Base-by-base conservation (phyloP, 345 rosid species). In the Eucalyptus sp. region DNA sequence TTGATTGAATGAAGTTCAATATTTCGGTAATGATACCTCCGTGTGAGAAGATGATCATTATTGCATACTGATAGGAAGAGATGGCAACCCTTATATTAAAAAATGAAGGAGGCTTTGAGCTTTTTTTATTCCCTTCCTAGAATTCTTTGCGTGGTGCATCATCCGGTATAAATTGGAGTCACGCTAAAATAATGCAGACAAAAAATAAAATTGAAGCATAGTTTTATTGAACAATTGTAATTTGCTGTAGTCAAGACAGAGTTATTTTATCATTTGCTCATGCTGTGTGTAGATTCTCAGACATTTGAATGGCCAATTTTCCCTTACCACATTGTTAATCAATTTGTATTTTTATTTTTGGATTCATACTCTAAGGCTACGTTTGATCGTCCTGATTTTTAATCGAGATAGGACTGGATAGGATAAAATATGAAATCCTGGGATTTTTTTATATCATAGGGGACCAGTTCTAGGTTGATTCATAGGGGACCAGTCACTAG, bases 401-500 rank as follows among this genome's bases (percentile, higher is more conserved):
- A 37, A 37, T 37, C 41, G 41, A 37, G 41, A 37, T 37, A 37
- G 41, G 41, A 37, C 41, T 37, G 41, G 41, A 37, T 37, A 37
- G 4, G 41, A 37, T 37, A 37, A 37, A 3, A 37, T 37, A 37
- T 37, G 41, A 37, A 37, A 37, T 37, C 4, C 41, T 37, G 4
- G 41, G 41, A 37, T 37, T 37, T 37, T 37, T 37, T 37, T 37
- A 37, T 37, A 37, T 37, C 41, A 37, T 3, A 37, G 41, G 41
- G 41, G 4, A 37, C 41, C 41, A 64, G 41, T 10, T 71, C 25
- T 4, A 71, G 46, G 46, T 68, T 20, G 8, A 71, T 37, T 37
- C 25, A 5, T 37, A 37, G 46, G 46, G 7, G 4, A 18, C 2
- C 0, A 2, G 25, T 37, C 12, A 6, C 13, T 12, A 0, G 0